These are phyloP conservation scores for Dryadomyces sulphureus DNA, from an alignment of 2,329 filamentous ascomycete genomes.

Conservation along the genomic window DNA sequence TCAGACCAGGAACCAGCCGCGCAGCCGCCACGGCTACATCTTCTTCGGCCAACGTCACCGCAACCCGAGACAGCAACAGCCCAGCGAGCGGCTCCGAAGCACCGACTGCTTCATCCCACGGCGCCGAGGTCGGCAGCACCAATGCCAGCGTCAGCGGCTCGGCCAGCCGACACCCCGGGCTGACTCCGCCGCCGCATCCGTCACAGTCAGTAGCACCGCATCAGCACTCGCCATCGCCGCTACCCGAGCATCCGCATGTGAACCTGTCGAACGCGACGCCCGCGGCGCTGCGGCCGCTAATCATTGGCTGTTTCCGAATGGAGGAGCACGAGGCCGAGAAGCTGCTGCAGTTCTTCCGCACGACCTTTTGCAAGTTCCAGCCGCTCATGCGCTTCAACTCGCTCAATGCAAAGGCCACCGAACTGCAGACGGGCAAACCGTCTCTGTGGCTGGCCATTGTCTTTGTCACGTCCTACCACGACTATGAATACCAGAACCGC, in stretches of 20 bases:
- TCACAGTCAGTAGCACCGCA: background rate
- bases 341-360: constrained; percentile 7
- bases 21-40: background rate
- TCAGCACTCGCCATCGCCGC: background rate
- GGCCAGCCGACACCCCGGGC: background rate
- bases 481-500: constrained; percentile 10
- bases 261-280: background rate
- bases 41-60: too few relatives aligned
- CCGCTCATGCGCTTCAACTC: constrained; percentile 7
- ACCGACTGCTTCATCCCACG: background rate
- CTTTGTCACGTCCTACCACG: constrained; percentile 11
- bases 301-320: constrained; percentile 8
- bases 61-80: background rate
- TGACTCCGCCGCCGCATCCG: background rate
- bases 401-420: constrained; percentile 2
- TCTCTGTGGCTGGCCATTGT: constrained; percentile 13
- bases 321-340: constrained; percentile 7
- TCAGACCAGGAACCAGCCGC: background rate
- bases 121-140: background rate
- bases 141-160: background rate
- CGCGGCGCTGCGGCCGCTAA: background rate
- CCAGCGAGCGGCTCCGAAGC: background rate
- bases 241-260: background rate
- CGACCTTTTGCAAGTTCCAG: constrained; percentile 8
- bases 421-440: constrained; percentile 9